Evolutionary conservation across 108 stramenopile genomes (phyloP), one percentile per base, ranked within the genome.

Genomic region (Cyclotella baltica): DNA sequence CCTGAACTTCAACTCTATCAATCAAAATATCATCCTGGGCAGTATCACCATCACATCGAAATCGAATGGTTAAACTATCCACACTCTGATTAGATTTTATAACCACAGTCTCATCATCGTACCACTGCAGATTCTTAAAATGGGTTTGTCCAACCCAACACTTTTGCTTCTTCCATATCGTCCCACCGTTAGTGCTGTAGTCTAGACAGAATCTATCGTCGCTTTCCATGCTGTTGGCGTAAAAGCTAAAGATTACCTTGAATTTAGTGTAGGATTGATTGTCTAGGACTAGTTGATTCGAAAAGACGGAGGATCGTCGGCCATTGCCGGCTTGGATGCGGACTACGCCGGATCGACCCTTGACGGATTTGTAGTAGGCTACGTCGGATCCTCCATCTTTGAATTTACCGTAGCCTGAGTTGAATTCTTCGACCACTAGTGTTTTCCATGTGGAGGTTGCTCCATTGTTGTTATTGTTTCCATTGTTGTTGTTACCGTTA

Each of bases 141-240:
- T 81, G 61, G 31, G 25, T n/a, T 36, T 56, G 67, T 34, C 46
- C 64, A n/a, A 15, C 29, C 73, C 73, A 81, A 52, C 80, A 81
- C 30, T 64, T 74, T 1, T 33, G 66, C 16, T 68, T 52, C 18
- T 43, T 57, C 73, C 73, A 81, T 4, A 56, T 16, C 6, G 56
- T 46, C n/a, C 29, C 53, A 9, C 55, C 73, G 22, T 81, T 53
- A 28, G 38, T 52, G 34, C 43, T 29, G 50, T 70, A 71, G 25
- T 81, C 69, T 27, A 81, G 38, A 46, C 80, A 81, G 62, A 81
- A 81, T 31, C 70, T 69, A 48, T 81, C 80, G 22, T 62, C 53
- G 40, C 19, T n/a, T 18, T 65, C 74, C 68, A 81, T 81, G 19
- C 73, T 63, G 37, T 70, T 81, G 15, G 69, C 69, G 30, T 71